These are phyloP conservation scores for Curvularia eragrostidis DNA, from an alignment of 2,329 filamentous ascomycete species.

Conservation along the genomic window DNA sequence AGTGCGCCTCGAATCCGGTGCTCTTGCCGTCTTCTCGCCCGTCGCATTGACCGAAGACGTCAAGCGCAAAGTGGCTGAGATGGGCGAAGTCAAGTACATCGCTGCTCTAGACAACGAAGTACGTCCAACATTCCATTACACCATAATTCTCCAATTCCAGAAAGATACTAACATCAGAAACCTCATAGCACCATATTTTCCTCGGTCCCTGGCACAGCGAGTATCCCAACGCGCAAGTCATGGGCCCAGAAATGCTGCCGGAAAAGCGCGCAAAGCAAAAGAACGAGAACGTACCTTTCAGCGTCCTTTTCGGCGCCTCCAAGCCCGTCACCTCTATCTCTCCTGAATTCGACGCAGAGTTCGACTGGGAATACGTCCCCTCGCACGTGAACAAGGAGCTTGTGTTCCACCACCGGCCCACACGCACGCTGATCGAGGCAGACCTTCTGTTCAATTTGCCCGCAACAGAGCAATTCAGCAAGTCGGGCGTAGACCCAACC, in stretches of 20 bases:
- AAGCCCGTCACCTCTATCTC: slow-evolving; percentile 61
- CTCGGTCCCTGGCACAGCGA: slow-evolving; percentile 81
- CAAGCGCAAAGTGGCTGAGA: slow-evolving; percentile 64
- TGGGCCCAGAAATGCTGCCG: slow-evolving; percentile 81
- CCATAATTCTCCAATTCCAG: neutral
- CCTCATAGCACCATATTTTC: slow-evolving; percentile 84
- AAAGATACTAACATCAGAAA: neutral
- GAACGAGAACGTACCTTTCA: slow-evolving; percentile 67
- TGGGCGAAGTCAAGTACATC: slow-evolving; percentile 79
- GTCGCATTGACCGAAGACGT: slow-evolving; percentile 82
- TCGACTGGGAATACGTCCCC: slow-evolving; percentile 82
- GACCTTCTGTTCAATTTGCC: slow-evolving; percentile 94
- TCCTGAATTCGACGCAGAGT: slow-evolving; percentile 83
- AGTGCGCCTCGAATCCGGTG: slow-evolving; percentile 80
- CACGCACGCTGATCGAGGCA: slow-evolving; percentile 81
- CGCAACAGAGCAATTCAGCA: slow-evolving; percentile 77
- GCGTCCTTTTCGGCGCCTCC: slow-evolving; percentile 63
- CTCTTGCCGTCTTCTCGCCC: slow-evolving; percentile 89
- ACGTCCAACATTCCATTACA: slow-evolving; percentile 1
- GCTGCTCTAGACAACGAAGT: slow-evolving; percentile 82
- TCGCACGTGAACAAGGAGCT: slow-evolving; percentile 84
- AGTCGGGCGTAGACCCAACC: slow-evolving; percentile 60
- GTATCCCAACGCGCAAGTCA: slow-evolving; percentile 78
- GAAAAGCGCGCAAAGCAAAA: slow-evolving; percentile 75
- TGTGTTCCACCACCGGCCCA: slow-evolving; percentile 83